These are phyloP conservation scores for Plectranthus barbatus DNA, from an alignment of 257 asterid species.

Conservation along the genomic window DNA sequence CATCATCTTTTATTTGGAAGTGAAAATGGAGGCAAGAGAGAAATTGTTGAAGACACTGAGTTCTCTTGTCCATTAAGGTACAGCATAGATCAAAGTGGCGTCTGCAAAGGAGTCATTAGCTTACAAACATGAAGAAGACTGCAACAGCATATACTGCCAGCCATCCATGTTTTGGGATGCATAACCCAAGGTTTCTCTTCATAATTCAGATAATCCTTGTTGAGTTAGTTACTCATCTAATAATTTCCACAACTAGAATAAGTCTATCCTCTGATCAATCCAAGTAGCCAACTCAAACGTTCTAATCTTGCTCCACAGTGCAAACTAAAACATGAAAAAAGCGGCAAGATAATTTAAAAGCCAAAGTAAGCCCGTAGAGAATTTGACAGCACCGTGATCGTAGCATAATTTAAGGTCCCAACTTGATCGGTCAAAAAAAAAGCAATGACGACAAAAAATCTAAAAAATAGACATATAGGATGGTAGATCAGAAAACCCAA, in stretches of 20 bases:
- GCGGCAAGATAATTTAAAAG: background rate
- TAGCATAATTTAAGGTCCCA: background rate
- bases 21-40: background rate
- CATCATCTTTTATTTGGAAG: background rate
- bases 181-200: background rate
- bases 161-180: background rate
- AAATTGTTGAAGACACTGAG: background rate
- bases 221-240: background rate
- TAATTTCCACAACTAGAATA: background rate
- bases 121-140: background rate
- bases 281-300: background rate
- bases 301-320: background rate
- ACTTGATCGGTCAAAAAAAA: background rate
- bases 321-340: background rate
- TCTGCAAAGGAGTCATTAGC: background rate
- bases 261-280: background rate
- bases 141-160: background rate
- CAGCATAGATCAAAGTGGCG: background rate
- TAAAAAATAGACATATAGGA: background rate
- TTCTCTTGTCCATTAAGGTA: background rate
- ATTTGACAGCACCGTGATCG: slow-evolving; percentile 1
- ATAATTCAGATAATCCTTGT: background rate
- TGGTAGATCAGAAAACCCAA: background rate
- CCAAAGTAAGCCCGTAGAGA: background rate
- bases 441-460: background rate